Conservation (phyloP, 345 rosid species). For the Nephelium lappaceum region DNA sequence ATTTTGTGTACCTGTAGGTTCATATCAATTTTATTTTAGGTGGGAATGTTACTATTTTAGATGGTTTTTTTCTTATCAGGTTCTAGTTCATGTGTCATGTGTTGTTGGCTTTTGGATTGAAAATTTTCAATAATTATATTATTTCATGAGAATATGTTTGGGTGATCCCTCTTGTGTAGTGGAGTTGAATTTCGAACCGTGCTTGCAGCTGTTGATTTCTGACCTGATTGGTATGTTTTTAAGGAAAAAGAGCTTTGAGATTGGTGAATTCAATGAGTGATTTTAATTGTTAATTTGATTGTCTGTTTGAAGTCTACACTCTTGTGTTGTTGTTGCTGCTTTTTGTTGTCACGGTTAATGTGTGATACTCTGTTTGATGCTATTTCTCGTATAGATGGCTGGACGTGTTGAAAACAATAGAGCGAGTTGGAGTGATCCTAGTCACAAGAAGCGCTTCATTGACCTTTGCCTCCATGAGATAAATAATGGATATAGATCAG, state of each 20-base stretch:
- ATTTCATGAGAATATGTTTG: neutral
- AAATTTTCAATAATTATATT: no score
- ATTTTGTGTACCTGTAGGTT: neutral
- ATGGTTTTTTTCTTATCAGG: neutral
- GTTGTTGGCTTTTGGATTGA: neutral
- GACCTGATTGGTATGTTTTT: no score
- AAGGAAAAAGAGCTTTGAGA: neutral
- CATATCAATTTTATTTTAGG: neutral
- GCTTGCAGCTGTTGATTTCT: no score
- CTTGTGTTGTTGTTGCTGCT: neutral
- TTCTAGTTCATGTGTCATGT: neutral
- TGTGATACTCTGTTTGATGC: neutral
- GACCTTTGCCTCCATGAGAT: neutral
- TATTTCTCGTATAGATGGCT: neutral
- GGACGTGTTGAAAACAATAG: neutral
- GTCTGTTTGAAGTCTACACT: neutral
- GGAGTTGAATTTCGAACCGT: no score
- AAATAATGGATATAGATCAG: neutral
- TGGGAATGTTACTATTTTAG: neutral
- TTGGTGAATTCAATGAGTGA: neutral
- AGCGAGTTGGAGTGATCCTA: neutral
- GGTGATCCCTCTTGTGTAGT: no score
- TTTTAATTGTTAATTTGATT: neutral
- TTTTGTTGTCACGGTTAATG: neutral
- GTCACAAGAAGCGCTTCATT: neutral